These are phyloP conservation scores for Kregervanrija pseudodelftensis DNA, from an alignment of 805 yeast genomes.

Conservation along the genomic window DNA sequence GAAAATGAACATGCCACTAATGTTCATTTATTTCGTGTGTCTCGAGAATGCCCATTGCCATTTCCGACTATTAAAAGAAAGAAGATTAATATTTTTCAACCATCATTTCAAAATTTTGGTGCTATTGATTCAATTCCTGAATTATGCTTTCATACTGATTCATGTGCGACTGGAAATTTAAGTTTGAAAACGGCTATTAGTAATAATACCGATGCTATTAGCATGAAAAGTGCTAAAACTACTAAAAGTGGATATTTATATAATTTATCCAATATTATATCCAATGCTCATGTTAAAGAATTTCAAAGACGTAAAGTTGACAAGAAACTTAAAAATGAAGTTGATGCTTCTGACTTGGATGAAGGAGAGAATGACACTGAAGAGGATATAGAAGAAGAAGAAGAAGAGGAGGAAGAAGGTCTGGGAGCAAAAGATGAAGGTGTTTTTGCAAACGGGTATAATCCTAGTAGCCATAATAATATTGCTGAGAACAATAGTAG, in stretches of 20 bases:
- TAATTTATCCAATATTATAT: slow-evolving; percentile 47
- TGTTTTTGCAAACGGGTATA: too few relatives aligned
- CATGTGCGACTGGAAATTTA: too few relatives aligned
- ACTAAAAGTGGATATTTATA: slow-evolving; percentile 4
- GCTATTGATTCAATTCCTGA: too few relatives aligned
- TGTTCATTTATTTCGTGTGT: slow-evolving; percentile 76
- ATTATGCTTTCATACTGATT: too few relatives aligned
- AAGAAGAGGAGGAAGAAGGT: background rate
- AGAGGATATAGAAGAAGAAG: background rate
- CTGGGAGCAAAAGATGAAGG: background rate
- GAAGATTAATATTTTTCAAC: background rate
- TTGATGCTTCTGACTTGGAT: slow-evolving; percentile 12
- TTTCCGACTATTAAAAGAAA: slow-evolving; percentile 40
- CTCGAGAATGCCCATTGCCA: slow-evolving; percentile 84
- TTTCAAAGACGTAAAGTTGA: slow-evolving; percentile 57
- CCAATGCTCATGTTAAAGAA: slow-evolving; percentile 77
- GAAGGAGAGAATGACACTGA: slow-evolving; percentile 5
- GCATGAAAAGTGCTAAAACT: too few relatives aligned
- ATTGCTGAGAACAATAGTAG: too few relatives aligned
- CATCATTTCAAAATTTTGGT: too few relatives aligned
- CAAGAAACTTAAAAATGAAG: slow-evolving; percentile 12
- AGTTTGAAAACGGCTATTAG: too few relatives aligned
- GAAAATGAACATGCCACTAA: slow-evolving; percentile 95
- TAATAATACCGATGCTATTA: too few relatives aligned
- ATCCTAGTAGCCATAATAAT: too few relatives aligned